Conservation (phyloP, 192 early-diverging fungal genomes). For the Coemansia sp. region DNA sequence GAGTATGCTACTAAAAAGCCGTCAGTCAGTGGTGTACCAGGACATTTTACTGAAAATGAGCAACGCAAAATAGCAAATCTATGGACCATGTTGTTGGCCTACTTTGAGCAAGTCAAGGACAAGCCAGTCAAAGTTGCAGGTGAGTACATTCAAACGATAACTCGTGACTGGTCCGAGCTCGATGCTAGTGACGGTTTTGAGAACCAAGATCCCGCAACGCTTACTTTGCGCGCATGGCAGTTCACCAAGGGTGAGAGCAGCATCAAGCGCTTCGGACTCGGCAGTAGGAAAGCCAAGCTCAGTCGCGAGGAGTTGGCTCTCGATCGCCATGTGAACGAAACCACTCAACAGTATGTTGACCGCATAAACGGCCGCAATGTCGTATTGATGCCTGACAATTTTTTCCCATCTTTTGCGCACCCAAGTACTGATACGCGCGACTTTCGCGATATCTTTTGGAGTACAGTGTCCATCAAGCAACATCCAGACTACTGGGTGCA, state of each 20-base stretch:
- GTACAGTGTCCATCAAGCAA: constrained; percentile 17
- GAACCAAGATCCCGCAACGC: constrained; percentile 15
- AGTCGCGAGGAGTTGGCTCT: constrained; percentile 18
- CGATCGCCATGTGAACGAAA: constrained; percentile 43
- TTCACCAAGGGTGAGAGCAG: constrained; percentile 36
- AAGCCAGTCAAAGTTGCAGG: constrained; percentile 26
- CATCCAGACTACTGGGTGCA: constrained; percentile 49
- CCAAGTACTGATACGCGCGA: constrained; percentile 25
- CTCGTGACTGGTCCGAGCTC: constrained; percentile 31
- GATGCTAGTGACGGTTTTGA: constrained; percentile 9
- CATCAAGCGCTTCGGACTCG: constrained; percentile 16
- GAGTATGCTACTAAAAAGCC: constrained; percentile 28
- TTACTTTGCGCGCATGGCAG: constrained; percentile 35
- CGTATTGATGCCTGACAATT: constrained; percentile 23
- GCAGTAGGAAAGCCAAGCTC: constrained; percentile 9
- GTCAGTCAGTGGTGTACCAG: constrained; percentile 15
- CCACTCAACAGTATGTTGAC: constrained; percentile 36
- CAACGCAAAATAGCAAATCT: constrained; percentile 31
- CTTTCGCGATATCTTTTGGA: constrained; percentile 38
- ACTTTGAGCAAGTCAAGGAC: constrained; percentile 19
- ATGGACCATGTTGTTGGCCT: constrained; percentile 33
- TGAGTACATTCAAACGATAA: constrained; percentile 22
- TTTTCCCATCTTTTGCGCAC: constrained; percentile 36
- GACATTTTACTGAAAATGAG: constrained; percentile 29
- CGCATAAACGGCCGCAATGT: constrained; percentile 23